phyloP scores from a whole-genome alignment of 2,329 filamentous ascomycete species.

The Aaosphaeria arxii region DNA sequence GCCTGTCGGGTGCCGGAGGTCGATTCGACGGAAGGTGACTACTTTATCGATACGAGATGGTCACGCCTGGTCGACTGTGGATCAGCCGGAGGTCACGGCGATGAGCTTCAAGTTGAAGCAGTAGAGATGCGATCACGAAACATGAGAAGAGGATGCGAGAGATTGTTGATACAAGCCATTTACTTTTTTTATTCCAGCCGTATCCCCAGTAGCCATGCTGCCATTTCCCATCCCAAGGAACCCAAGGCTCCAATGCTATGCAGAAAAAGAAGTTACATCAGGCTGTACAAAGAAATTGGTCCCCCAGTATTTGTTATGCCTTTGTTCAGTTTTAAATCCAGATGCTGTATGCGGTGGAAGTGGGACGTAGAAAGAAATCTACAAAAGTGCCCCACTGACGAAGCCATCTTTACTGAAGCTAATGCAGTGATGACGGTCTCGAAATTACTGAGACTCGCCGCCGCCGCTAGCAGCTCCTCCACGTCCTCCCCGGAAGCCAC shows the following conservation, averaged over 20 bases:
- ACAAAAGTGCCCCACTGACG: slow-evolving; percentile 2
- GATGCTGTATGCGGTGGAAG: slow-evolving; percentile 8
- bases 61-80: too few relatives aligned
- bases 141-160: too few relatives aligned
- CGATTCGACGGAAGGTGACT: too few relatives aligned
- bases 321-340: slow-evolving; percentile 19
- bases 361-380: slow-evolving; percentile 11
- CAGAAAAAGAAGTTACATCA: slow-evolving; percentile 31
- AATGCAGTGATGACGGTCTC: too few relatives aligned
- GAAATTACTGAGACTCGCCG: slow-evolving; percentile 17
- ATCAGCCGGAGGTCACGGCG: too few relatives aligned
- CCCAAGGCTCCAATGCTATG: slow-evolving; percentile 39
- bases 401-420: too few relatives aligned
- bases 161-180: slow-evolving; percentile 18
- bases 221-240: slow-evolving; percentile 9
- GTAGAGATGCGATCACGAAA: too few relatives aligned
- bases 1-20: too few relatives aligned
- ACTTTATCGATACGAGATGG: too few relatives aligned
- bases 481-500: slow-evolving; percentile 26
- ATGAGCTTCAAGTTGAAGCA: too few relatives aligned
- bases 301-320: slow-evolving; percentile 15
- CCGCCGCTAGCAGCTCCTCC: slow-evolving; percentile 5
- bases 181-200: slow-evolving; percentile 13
- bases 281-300: slow-evolving; percentile 23
- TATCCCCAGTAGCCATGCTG: slow-evolving; percentile 19